These are phyloP conservation scores for Yarrowia sp. DNA, from an alignment of 805 yeast genomes.

Conservation along the genomic window DNA sequence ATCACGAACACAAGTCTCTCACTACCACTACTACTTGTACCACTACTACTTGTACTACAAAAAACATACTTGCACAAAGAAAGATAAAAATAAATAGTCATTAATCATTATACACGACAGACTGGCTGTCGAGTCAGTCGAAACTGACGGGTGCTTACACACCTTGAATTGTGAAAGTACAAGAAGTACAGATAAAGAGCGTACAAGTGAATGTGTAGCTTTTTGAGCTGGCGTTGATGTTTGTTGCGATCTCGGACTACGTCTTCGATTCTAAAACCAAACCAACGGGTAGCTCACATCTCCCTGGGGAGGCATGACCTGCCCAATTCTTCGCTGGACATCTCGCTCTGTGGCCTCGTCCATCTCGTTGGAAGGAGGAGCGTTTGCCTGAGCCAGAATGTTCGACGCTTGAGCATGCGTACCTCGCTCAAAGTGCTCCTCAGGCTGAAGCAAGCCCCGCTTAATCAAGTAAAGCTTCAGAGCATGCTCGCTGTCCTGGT, in stretches of 20 bases:
- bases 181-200: too few relatives aligned
- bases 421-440: slow-evolving; percentile 4
- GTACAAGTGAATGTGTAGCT: too few relatives aligned
- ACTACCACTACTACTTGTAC: too few relatives aligned
- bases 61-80: too few relatives aligned
- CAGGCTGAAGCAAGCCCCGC: background rate
- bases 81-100: slow-evolving; percentile 16
- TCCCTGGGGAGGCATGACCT: background rate
- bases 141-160: too few relatives aligned
- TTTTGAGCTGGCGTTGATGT: too few relatives aligned
- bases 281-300: slow-evolving; percentile 16
- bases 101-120: background rate
- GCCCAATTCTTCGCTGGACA: background rate
- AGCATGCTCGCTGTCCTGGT: slow-evolving; percentile 33
- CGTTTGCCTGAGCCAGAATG: slow-evolving; percentile 19
- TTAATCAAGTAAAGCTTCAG: slow-evolving; percentile 28
- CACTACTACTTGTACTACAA: too few relatives aligned
- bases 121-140: background rate
- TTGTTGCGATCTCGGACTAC: background rate
- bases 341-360: slow-evolving; percentile 1
- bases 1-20: too few relatives aligned
- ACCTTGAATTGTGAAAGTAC: too few relatives aligned
- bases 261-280: background rate
- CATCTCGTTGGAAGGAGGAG: slow-evolving; percentile 21
- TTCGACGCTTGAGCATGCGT: background rate